A percentile compares a stretch with the other conserved stretches of the same genome.
Evolutionary conservation across 2,329 filamentous ascomycete species (phyloP).

Genomic region (Drechslerella stenobrocha): DNA sequence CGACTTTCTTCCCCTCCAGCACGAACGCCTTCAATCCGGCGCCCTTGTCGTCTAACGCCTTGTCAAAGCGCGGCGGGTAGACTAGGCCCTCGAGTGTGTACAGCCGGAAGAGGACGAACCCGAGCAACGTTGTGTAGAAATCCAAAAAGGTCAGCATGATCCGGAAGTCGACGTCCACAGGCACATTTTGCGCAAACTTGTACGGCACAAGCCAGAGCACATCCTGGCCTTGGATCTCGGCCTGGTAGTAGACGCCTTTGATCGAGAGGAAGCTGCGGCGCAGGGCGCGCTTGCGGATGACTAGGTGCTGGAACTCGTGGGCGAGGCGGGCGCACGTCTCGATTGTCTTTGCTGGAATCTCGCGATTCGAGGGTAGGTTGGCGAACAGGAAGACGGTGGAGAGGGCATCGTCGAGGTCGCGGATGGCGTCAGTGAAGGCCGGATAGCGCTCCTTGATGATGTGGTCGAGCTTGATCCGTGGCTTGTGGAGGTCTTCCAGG

Average conservation of each 20-base stretch:
- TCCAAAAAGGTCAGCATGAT: constrained; percentile 99
- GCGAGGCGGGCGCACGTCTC: constrained; percentile 89
- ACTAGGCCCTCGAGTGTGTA: constrained; percentile 90
- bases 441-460: constrained; percentile 98
- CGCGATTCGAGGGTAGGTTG: constrained; percentile 85
- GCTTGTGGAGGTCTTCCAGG: constrained; percentile 86
- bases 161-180: constrained; percentile 92
- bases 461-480: constrained; percentile 89
- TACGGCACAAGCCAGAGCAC: constrained; percentile 97
- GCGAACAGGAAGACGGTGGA: constrained; percentile 98
- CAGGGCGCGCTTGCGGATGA: constrained; percentile 87
- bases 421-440: constrained; percentile 89
- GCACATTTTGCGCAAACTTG: constrained; percentile 92
- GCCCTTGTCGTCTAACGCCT: constrained; percentile 80
- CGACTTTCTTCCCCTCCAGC: constrained; percentile 71
- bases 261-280: constrained; percentile 97
- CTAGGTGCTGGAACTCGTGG: constrained; percentile 96
- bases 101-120: constrained; percentile 93
- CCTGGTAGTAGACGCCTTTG: constrained; percentile 99
- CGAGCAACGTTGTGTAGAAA: constrained; percentile 94
- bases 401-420: constrained; percentile 93
- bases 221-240: constrained; percentile 94
- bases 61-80: constrained; percentile 93
- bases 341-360: constrained; percentile 93
- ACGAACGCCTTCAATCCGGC: constrained; percentile 90